Conservation (phyloP, 371 early-diverging fungal species). For the Nematocida sp. region DNA sequence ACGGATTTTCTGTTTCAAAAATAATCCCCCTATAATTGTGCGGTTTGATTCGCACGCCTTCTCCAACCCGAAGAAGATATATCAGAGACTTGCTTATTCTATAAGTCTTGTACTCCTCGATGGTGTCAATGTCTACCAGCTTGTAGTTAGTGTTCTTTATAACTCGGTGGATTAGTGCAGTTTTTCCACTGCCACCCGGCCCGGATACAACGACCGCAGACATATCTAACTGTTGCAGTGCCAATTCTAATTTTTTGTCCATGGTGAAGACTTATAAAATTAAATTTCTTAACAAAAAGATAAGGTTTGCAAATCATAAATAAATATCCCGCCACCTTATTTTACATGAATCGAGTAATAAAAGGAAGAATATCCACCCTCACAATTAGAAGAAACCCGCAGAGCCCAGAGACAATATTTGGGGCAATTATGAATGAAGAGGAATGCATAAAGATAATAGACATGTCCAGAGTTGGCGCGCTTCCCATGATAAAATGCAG, state of each 20-base stretch:
- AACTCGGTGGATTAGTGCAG: background rate
- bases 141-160: background rate
- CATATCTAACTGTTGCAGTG: background rate
- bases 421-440: conserved; percentile 56
- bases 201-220: conserved; percentile 34
- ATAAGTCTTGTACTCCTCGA: conserved; percentile 33
- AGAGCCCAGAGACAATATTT: conserved; percentile 34
- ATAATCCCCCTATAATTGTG: conserved; percentile 15
- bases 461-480: conserved; percentile 60
- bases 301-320: conserved; percentile 20
- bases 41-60: background rate
- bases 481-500: conserved; percentile 57
- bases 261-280: conserved; percentile 9
- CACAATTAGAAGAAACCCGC: background rate
- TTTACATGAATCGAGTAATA: background rate
- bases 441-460: conserved; percentile 60
- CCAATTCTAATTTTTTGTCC: background rate
- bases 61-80: conserved; percentile 41
- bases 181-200: conserved; percentile 44
- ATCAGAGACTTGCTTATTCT: conserved; percentile 16
- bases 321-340: background rate
- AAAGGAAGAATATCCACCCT: background rate
- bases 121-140: conserved; percentile 36
- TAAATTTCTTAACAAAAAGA: conserved; percentile 43
- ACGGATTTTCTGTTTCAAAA: conserved; percentile 44